These are phyloP conservation scores for Exophiala lecanii-corni DNA, from an alignment of 2,329 filamentous ascomycete species.

Conservation along the genomic window DNA sequence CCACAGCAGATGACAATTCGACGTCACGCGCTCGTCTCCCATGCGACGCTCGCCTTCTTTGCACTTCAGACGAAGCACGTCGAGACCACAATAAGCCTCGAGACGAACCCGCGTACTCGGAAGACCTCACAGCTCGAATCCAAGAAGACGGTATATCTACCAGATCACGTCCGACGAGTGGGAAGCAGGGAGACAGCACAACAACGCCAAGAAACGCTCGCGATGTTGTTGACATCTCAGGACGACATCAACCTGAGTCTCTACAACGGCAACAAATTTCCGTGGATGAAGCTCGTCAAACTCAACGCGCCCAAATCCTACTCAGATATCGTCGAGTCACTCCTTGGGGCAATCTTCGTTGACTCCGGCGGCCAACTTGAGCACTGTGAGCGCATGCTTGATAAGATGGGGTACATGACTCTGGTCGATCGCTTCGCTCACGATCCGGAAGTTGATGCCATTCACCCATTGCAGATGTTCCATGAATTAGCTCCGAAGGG, in stretches of 20 bases:
- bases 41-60: conserved; percentile 71
- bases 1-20: conserved; percentile 67
- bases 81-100: conserved; percentile 7
- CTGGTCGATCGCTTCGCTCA: conserved; percentile 22
- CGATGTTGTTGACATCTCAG: conserved; percentile 45
- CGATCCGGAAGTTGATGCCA: conserved; percentile 12
- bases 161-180: conserved; percentile 17
- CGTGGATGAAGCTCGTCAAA: conserved; percentile 68
- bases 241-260: conserved; percentile 50
- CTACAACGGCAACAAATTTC: conserved; percentile 53
- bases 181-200: conserved; percentile 2
- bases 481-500: neutral
- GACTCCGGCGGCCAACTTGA: conserved; percentile 63
- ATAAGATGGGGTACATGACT: conserved; percentile 55
- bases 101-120: conserved; percentile 28
- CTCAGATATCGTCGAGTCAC: conserved; percentile 75
- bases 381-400: conserved; percentile 57
- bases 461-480: conserved; percentile 11
- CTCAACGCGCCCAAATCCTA: conserved; percentile 70
- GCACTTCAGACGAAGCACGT: conserved; percentile 24
- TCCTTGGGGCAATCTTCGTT: conserved; percentile 78
- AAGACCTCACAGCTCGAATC: conserved; percentile 28
- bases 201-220: conserved; percentile 9
- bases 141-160: conserved; percentile 9
- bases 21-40: conserved; percentile 73